A percentile compares a stretch with the other conserved stretches of the same genome.
Evolutionary conservation across 2,329 filamentous ascomycete species (phyloP).

Genomic region (Tolypocladium cylindrosporum): DNA sequence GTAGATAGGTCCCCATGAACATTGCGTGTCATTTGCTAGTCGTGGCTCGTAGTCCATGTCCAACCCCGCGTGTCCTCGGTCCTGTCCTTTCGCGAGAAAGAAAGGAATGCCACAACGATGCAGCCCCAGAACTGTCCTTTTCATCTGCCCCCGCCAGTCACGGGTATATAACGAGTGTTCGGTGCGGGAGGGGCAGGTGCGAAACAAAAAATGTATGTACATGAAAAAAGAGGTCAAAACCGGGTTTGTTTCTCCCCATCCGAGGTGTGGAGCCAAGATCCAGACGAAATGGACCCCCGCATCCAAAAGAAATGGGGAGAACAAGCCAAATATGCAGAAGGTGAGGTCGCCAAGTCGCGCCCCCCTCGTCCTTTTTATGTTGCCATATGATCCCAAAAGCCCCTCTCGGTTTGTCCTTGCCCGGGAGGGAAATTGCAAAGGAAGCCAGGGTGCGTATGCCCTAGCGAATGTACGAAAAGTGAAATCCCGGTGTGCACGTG

Average conservation of each 20-base stretch:
- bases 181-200: neutral
- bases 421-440: constrained; percentile 1
- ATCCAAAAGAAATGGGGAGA: neutral
- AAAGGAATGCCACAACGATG: neutral
- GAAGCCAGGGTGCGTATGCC: constrained; percentile 13
- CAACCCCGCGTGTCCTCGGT: constrained; percentile 1
- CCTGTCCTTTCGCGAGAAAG: constrained; percentile 2
- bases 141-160: neutral
- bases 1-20: neutral
- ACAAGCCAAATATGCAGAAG: constrained; percentile 17
- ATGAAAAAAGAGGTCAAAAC: neutral
- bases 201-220: neutral
- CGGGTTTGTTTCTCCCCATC: neutral
- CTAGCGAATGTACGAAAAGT: constrained; percentile 28
- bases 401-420: neutral
- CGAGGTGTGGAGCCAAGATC: neutral
- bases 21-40: constrained; percentile 3
- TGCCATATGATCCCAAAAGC: neutral
- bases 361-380: neutral
- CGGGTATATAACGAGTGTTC: neutral
- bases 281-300: neutral
- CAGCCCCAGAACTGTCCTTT: neutral
- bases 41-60: constrained; percentile 15
- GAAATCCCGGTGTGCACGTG: constrained; percentile 8
- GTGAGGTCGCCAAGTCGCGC: constrained; percentile 4